These are phyloP conservation scores for Strigomonas culicis DNA, from an alignment of 208 protist species.

Conservation along the genomic window DNA sequence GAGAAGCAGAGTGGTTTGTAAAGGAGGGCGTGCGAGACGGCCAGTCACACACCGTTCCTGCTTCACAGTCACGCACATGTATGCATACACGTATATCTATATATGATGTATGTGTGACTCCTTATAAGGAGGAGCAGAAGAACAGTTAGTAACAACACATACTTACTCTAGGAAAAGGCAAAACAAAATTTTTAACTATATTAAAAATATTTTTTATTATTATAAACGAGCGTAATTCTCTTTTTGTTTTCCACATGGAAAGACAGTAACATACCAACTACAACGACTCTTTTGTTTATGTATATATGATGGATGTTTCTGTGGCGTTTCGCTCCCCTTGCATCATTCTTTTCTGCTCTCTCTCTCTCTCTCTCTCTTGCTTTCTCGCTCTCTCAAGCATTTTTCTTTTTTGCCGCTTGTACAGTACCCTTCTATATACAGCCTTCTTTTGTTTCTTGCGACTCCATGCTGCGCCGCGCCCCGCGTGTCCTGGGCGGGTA, in stretches of 20 bases:
- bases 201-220: too few relatives aligned
- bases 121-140: constrained; percentile 14
- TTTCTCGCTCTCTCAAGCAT: background rate
- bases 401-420: background rate
- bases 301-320: too few relatives aligned
- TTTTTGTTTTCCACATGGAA: too few relatives aligned
- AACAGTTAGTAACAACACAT: too few relatives aligned
- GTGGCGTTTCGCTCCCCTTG: background rate
- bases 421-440: background rate
- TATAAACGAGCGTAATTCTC: too few relatives aligned
- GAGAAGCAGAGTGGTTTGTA: constrained; percentile 11
- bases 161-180: too few relatives aligned
- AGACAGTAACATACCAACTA: too few relatives aligned
- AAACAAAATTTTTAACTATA: too few relatives aligned
- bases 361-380: constrained; percentile 1
- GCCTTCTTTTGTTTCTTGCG: background rate
- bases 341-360: background rate
- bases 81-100: too few relatives aligned
- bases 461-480: background rate
- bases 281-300: too few relatives aligned
- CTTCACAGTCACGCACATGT: too few relatives aligned
- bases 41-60: background rate
- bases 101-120: too few relatives aligned
- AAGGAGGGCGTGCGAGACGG: constrained; percentile 2
- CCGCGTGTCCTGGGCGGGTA: constrained; percentile 32